Base-by-base conservation (phyloP, 2,329 filamentous ascomycete species). In the Pseudogymnoascus sp. region DNA sequence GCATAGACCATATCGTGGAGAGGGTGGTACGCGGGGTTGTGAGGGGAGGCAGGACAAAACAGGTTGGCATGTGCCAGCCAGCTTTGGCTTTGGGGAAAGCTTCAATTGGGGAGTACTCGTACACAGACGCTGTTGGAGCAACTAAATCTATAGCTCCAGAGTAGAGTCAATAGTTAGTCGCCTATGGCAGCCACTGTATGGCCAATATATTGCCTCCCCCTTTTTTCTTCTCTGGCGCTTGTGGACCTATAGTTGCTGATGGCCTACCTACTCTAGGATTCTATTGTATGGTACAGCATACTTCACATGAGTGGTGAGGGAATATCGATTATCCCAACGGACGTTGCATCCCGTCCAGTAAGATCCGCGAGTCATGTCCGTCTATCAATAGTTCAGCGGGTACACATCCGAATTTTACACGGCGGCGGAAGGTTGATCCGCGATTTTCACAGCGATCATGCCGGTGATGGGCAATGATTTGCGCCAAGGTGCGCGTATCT, bases 401-500 rank as follows among this genome's bases (percentile, higher is more conserved):
- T 12, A 53, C 47, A 2, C 3, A 7, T 33, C 47, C 47, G 11
- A 20, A 53, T 33, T 53, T 33, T 53, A 15, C 9, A 2, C n/a
- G 47, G 6, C 47, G 47, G 47, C n/a, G 11, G 33, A 53, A 53
- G 15, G 11, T 53, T 53, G 47, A 33, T 53, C 47, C 9, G 11
- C n/a, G 47, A 53, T 53, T 53, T 20, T 53, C 28, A 20, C 47
- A 35, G 47, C 47, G 47, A 53, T 35, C 47, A 53, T 20, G 28
- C 2, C n/a, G 9, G 9, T 1, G 9, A 53, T 9, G 22, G 9
- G 25, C 14, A 53, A 15, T 33, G 47, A 53, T 53, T 33, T 53
- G 47, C 47, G 47, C 47, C 47, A 53, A 33, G 28, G 47, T 53
- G 15, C 47, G 47, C 47, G 47, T 53, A 53, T 53, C 47, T 53